A percentile compares a stretch with the other conserved stretches of the same genome.
phyloP scores from a whole-genome alignment of 345 rosid genomes.

The Geranium rotundifolium region DNA sequence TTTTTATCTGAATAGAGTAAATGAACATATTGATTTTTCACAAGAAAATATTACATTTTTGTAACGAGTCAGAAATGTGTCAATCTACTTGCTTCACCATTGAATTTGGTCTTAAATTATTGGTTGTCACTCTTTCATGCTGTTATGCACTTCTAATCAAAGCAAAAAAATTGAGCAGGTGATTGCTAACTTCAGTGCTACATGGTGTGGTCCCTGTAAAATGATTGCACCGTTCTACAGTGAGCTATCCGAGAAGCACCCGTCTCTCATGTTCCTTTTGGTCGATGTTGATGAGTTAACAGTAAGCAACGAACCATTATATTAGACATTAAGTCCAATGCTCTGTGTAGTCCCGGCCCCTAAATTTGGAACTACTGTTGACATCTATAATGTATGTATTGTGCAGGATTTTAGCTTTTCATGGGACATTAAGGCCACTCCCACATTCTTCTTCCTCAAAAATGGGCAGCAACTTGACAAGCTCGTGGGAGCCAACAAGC shows the following conservation, averaged over 20 bases:
- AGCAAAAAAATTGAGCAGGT: slow-evolving; percentile 26
- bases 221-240: slow-evolving; percentile 51
- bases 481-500: slow-evolving; percentile 83
- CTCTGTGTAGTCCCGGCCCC: no score
- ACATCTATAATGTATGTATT: no score
- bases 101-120: neutral
- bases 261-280: slow-evolving; percentile 55
- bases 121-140: no score
- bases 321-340: no score
- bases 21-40: no score
- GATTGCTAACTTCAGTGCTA: slow-evolving; percentile 74
- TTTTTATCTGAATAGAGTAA: no score
- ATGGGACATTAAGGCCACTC: slow-evolving; percentile 86
- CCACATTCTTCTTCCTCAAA: slow-evolving; percentile 82
- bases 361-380: no score
- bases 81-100: neutral
- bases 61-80: neutral
- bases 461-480: slow-evolving; percentile 68
- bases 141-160: neutral
- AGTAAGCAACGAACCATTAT: slow-evolving; percentile 28
- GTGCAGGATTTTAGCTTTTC: slow-evolving; percentile 74
- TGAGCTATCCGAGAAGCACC: slow-evolving; percentile 63
- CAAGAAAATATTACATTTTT: no score
- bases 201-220: slow-evolving; percentile 87
- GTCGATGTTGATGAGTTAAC: slow-evolving; percentile 76